These are phyloP conservation scores for Coemansia sp. DNA, from an alignment of 192 early-diverging fungal genomes.

Conservation along the genomic window DNA sequence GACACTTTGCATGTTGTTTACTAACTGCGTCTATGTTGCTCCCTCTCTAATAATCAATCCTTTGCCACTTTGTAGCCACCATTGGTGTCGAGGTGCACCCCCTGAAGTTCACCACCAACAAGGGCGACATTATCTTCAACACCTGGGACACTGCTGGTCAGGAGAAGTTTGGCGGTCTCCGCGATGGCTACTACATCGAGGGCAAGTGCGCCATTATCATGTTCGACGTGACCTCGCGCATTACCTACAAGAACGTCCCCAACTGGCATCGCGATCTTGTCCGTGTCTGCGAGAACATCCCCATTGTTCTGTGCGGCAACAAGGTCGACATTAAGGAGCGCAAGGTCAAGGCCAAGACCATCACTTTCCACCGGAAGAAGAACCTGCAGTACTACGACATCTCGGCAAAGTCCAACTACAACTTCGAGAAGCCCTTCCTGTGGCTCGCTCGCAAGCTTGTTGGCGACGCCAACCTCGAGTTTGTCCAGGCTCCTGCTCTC, in stretches of 20 bases:
- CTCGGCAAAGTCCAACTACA: conserved; percentile 99
- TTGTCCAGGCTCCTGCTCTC: conserved; percentile 95
- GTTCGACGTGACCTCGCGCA: conserved; percentile 99
- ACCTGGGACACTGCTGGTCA: conserved; percentile 99
- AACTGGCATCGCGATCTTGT: conserved; percentile 99
- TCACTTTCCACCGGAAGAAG: conserved; percentile 99
- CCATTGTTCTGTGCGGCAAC: conserved; percentile 99
- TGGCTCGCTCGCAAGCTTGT: conserved; percentile 98
- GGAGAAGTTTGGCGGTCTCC: conserved; percentile 99
- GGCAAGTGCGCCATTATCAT: conserved; percentile 99
- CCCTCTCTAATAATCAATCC: too few relatives aligned
- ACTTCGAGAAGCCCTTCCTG: conserved; percentile 99
- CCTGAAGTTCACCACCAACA: conserved; percentile 96
- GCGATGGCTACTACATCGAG: conserved; percentile 99
- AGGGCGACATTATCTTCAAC: conserved; percentile 95
- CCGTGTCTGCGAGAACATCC: conserved; percentile 99
- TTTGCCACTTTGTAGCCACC: conserved; percentile 78
- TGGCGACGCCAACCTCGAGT: conserved; percentile 92
- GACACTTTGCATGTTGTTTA: neutral
- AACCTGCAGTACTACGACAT: conserved; percentile 99
- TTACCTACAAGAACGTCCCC: conserved; percentile 99
- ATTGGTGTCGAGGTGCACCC: conserved; percentile 99
- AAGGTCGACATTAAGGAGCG: conserved; percentile 99
- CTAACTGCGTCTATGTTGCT: too few relatives aligned
- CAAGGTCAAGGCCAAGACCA: conserved; percentile 99